Percentiles rank a stretch among this genome's conserved stretches.
phyloP scores from a whole-genome alignment of 2,329 filamentous ascomycete genomes.

The Chaetomium olivaceum region DNA sequence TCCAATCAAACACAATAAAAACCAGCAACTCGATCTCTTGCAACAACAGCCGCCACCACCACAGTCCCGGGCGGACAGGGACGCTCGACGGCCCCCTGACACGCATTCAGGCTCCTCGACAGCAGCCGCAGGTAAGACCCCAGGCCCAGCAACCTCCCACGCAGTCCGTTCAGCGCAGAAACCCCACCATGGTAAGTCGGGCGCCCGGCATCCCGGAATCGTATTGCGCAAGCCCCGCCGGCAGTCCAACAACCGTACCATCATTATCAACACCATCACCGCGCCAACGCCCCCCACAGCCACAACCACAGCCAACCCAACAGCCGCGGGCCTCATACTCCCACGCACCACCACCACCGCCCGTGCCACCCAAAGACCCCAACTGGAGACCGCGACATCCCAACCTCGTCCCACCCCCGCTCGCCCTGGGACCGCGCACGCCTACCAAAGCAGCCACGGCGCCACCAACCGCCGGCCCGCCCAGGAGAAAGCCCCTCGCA shows the following conservation, averaged over 20 bases:
- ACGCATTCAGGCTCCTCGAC: neutral
- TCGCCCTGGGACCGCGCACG: neutral
- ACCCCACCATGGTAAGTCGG: constrained; percentile 8
- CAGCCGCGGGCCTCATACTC: neutral
- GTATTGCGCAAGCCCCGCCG: neutral
- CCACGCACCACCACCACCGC: neutral
- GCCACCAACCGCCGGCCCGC: neutral
- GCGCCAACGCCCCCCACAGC: neutral
- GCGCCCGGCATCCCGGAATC: neutral
- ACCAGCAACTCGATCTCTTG: neutral
- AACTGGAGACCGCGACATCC: neutral
- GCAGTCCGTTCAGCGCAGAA: neutral
- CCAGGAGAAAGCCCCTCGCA: neutral
- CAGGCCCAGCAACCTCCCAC: neutral
- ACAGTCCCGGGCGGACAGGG: neutral
- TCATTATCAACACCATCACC: neutral
- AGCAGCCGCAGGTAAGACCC: neutral
- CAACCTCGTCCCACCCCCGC: constrained; percentile 5
- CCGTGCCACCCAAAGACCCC: neutral
- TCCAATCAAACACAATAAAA: neutral
- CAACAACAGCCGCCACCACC: neutral
- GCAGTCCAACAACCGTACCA: neutral
- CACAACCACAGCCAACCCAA: neutral
- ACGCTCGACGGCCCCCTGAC: neutral
- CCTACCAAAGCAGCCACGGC: neutral